Evolutionary conservation across 306 rosid species (phyloP).

Genomic region (Pyrus betulifolia): DNA sequence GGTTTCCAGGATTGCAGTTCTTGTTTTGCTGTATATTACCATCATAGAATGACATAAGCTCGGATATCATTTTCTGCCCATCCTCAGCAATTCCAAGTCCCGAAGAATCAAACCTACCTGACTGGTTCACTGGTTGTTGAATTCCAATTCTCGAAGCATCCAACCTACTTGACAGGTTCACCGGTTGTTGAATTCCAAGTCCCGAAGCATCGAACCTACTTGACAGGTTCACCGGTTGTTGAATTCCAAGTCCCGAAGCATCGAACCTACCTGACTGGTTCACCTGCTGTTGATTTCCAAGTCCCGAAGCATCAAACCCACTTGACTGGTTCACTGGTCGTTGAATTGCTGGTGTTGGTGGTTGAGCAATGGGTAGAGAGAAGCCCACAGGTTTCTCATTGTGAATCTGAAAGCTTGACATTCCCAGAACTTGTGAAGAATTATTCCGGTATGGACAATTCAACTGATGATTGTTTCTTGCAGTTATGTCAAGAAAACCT

Average conservation of each 20-base stretch:
- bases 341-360: conserved; percentile 13
- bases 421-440: conserved; percentile 26
- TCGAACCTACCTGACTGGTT: conserved; percentile 6
- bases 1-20: conserved; percentile 15
- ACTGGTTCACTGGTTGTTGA: not conserved
- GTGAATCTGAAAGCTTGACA: conserved; percentile 20
- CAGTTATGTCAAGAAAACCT: conserved; percentile 34
- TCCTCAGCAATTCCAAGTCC: conserved; percentile 30
- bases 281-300: not conserved
- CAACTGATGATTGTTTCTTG: conserved; percentile 49
- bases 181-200: too few relatives aligned
- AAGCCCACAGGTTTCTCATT: conserved; percentile 16
- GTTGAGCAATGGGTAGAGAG: conserved; percentile 20
- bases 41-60: conserved; percentile 41
- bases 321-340: conserved; percentile 9
- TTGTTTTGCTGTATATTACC: conserved; percentile 22
- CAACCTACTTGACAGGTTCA: too few relatives aligned
- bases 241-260: conserved; percentile 4
- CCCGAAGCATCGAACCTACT: not conserved
- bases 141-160: not conserved
- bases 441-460: conserved; percentile 27
- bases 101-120: not conserved
- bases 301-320: conserved; percentile 19
- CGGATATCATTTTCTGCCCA: conserved; percentile 41
- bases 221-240: too few relatives aligned